Evolutionary conservation across 352 stramenopile species (phyloP).

Genomic region (Globisporangium nunn): DNA sequence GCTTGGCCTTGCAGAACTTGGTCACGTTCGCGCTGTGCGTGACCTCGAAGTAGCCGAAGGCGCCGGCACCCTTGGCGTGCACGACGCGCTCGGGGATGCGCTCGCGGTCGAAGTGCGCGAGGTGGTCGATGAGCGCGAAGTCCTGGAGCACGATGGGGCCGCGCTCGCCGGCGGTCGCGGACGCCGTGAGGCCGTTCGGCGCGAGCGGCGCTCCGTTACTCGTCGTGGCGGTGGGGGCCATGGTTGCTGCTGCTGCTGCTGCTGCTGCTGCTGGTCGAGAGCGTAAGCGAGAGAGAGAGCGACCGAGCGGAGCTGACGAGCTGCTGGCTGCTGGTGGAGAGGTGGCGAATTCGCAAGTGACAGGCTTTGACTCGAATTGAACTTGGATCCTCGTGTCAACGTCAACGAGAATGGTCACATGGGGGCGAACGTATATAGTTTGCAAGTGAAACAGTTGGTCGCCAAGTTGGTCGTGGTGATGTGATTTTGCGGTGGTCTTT

Average conservation of each 20-base stretch:
- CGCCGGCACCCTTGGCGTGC: slow-evolving; percentile 86
- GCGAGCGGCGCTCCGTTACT: slow-evolving; percentile 59
- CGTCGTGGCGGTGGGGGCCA: slow-evolving; percentile 25
- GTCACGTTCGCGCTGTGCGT: slow-evolving; percentile 43
- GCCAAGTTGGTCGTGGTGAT: not conserved
- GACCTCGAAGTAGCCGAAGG: slow-evolving; percentile 90
- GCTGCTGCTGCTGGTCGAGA: not conserved
- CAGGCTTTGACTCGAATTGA: not conserved
- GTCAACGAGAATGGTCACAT: not conserved
- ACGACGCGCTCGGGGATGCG: slow-evolving; percentile 90
- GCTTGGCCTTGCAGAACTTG: slow-evolving; percentile 65
- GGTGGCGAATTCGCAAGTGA: not conserved
- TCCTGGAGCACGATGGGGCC: slow-evolving; percentile 75
- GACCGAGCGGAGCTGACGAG: too few relatives aligned
- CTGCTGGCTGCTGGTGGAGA: not conserved
- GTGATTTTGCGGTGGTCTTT: not conserved
- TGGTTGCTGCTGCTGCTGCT: not conserved
- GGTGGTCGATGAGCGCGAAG: slow-evolving; percentile 84
- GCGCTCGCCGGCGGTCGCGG: slow-evolving; percentile 45
- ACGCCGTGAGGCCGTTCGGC: slow-evolving; percentile 62
- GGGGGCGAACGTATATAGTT: not conserved
- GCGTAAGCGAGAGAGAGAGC: not conserved
- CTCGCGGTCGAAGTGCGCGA: slow-evolving; percentile 91
- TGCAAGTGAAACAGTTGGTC: not conserved
- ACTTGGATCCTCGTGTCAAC: not conserved